Base-by-base conservation (phyloP, 2,329 filamentous ascomycete genomes). In the Tolypocladium sp. region DNA sequence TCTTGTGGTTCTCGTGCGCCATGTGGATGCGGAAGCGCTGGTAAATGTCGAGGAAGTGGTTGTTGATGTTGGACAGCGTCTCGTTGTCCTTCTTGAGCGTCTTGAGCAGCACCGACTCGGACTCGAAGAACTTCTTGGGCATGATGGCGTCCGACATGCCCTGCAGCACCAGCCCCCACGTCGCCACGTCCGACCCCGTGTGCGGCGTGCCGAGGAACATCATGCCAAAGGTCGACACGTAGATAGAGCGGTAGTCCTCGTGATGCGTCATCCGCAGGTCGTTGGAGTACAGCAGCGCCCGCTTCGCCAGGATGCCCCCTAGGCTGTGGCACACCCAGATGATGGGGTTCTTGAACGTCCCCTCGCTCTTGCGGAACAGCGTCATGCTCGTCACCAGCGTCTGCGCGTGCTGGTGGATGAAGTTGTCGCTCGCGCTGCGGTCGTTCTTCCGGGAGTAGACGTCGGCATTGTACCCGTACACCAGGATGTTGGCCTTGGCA, bases 191-290 rank as follows among this genome's bases (percentile, higher is more conserved):
- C 2, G 87, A 85, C 10, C 88, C 89, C 22, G 80, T 83, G 69
- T 92, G 89, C 8, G 89, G 89, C 17, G 89, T 92, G 17, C 89
- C 89, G 35, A 92, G 78, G 69, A 92, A 92, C 40, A 92, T 78
- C 59, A 92, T 83, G 30, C 85, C 89, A 67, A 87, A 92, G 0
- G 89, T 92, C 1, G 87, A 91, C 12, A 91, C 81, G 64, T 82
- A 91, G 57, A 91, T 83, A 13, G 86, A 87, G 25, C 87, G 82
- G 41, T 85, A 79, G 58, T 88, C 81, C 61, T 89, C 83, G 42
- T 85, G 81, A 64, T 84, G 79, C 59, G 81, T 79, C 46, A 79
- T 79, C 9, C 77, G 78, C 15, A 89, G 69, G 65, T 85, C 86
- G 63, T 83, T 82, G 53, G 86, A 88, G 68, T 88, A 85, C 56